Evolutionary conservation across 371 early-diverging fungal genomes (phyloP).

Genomic region (Lichtheimia ramosa): DNA sequence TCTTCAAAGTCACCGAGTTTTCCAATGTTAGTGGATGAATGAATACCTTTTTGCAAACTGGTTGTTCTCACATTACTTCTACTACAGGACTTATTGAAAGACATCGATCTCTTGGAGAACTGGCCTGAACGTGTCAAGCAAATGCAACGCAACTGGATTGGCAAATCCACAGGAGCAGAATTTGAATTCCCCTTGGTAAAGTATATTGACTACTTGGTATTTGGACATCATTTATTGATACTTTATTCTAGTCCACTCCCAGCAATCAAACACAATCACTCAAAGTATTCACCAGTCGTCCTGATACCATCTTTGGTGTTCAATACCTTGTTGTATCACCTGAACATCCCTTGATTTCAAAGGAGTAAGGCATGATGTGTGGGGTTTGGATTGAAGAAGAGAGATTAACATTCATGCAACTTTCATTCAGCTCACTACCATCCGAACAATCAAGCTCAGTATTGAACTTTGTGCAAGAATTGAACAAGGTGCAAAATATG

Average conservation of each 20-base stretch:
- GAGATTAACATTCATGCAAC: not conserved
- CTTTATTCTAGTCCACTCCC: not conserved
- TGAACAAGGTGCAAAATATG: slow-evolving; percentile 45
- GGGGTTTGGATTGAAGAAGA: not conserved
- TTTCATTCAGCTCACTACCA: slow-evolving; percentile 40
- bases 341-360: slow-evolving; percentile 60
- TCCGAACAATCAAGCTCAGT: slow-evolving; percentile 46
- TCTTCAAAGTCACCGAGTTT: slow-evolving; percentile 83
- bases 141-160: slow-evolving; percentile 95
- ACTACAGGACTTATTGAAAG: slow-evolving; percentile 74
- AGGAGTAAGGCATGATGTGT: slow-evolving; percentile 22
- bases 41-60: not conserved
- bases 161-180: slow-evolving; percentile 82
- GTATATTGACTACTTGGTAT: not conserved
- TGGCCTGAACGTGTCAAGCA: slow-evolving; percentile 92
- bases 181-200: slow-evolving; percentile 60
- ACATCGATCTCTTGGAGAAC: slow-evolving; percentile 67
- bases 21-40: slow-evolving; percentile 61
- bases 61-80: not conserved
- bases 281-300: slow-evolving; percentile 81
- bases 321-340: slow-evolving; percentile 75
- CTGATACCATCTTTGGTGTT: slow-evolving; percentile 78
- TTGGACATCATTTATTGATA: not conserved
- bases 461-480: slow-evolving; percentile 51
- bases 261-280: slow-evolving; percentile 21